Evolutionary conservation across 2,329 filamentous ascomycete genomes (phyloP), one percentile per base, ranked within the genome.

Genomic region (Annulohypoxylon truncatum): DNA sequence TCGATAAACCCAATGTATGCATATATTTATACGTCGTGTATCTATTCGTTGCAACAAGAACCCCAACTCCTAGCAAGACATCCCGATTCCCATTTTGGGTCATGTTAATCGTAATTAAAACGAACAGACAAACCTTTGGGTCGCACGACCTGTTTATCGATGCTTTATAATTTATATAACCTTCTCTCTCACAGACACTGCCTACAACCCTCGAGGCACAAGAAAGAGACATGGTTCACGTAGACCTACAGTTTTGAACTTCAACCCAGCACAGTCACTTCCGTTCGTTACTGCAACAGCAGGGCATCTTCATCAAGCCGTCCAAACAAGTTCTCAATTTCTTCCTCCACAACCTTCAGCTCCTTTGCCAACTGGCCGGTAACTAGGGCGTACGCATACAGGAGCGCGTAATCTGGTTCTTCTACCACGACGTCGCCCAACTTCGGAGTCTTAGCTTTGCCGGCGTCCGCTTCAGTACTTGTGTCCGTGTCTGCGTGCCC

Each of bases 301-400:
- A 89, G 75, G 48, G 85, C 81, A 69, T 90, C 86, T 64, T 88
- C 84, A 69, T 89, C 82, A 67, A 91, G 76, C 40, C 89, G 82
- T 12, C 89, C 89, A 80, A 89, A 91, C 29, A 91, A 71, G 0
- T 79, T 81, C 77, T 90, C 88, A 54, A 92, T 83, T 76, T 90
- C 88, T 66, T 77, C 81, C 71, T 87, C 84, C 22, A 90, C 85
- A 42, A 83, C 83, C 75, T 84, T 83, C 46, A 92, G 79, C 78
- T 91, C 89, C 58, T 88, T 87, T 1, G 88, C 87, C 20, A 92
- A 84, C 77, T 90, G 88, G 44, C 87, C 85, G 6, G 89, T 90
- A 50, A 91, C 88, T 46, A 92, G 80, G 2, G 87, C 93, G 80
- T 97, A 99, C 15, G 95, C 94, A 80, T 98, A 99, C 44, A 98